A percentile compares a stretch with the other conserved stretches of the same genome.
phyloP scores from a whole-genome alignment of 2,329 filamentous ascomycete species.

The Teratosphaeria zuluensis region DNA sequence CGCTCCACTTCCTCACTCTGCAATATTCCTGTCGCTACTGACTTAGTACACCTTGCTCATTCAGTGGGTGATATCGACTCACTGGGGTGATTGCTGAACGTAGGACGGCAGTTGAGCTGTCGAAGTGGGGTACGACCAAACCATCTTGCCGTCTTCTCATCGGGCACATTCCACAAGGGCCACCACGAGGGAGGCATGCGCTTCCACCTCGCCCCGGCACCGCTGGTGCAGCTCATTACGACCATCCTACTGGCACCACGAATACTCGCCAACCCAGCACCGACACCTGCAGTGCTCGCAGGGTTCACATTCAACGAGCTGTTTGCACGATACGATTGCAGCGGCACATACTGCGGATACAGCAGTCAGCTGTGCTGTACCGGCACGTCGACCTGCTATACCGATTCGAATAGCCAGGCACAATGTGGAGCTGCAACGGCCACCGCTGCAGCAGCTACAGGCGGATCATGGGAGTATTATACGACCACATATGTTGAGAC shows the following conservation, averaged over 20 bases:
- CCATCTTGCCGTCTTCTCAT: not conserved
- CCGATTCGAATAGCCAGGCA: conserved; percentile 40
- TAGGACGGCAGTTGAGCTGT: not conserved
- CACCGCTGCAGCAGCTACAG: conserved; percentile 18
- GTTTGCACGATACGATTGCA: conserved; percentile 30
- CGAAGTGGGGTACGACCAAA: not conserved
- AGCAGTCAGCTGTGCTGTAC: conserved; percentile 42
- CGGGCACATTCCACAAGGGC: conserved; percentile 8
- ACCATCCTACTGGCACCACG: conserved; percentile 19
- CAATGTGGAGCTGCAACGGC: conserved; percentile 29
- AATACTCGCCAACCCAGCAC: conserved; percentile 18
- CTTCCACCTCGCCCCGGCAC: conserved; percentile 13
- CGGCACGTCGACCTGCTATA: conserved; percentile 38
- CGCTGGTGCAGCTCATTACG: conserved; percentile 21
- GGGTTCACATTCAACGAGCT: conserved; percentile 26
- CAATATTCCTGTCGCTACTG: not conserved
- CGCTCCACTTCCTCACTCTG: not conserved
- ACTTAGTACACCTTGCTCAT: not conserved
- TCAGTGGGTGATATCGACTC: not conserved
- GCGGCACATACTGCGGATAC: conserved; percentile 42
- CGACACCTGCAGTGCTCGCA: conserved; percentile 15
- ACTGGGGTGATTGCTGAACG: not conserved
- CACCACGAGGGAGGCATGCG: conserved; percentile 14
- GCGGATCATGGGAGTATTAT: conserved; percentile 45
- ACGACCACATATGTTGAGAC: conserved; percentile 51